A percentile compares a stretch with the other conserved stretches of the same genome.
These are phyloP conservation scores for Sergeia podlipaevii DNA, from an alignment of 208 protist species.

Conservation along the genomic window DNA sequence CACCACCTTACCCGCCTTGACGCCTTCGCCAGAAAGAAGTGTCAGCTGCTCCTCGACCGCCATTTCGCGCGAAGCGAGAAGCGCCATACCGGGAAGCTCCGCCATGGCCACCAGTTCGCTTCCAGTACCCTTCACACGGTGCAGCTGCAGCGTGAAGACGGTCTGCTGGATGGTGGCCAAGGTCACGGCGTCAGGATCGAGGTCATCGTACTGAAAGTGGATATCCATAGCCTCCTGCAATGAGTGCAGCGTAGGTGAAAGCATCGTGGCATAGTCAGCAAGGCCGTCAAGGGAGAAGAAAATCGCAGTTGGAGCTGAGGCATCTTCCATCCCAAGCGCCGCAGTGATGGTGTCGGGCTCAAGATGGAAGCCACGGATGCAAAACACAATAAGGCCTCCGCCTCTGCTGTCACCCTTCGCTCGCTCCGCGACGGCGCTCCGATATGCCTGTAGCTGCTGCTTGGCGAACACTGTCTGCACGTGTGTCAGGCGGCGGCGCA, in stretches of 20 bases:
- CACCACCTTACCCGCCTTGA: conserved; percentile 26
- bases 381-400: conserved; percentile 50
- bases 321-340: conserved; percentile 27
- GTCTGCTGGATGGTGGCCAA: conserved; percentile 46
- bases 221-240: conserved; percentile 61
- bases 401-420: background rate
- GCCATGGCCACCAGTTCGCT: conserved; percentile 69
- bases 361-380: conserved; percentile 42
- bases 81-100: conserved; percentile 50
- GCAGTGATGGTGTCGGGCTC: conserved; percentile 23
- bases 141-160: conserved; percentile 71
- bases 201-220: conserved; percentile 61
- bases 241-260: conserved; percentile 57
- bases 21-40: conserved; percentile 47
- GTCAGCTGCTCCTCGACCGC: conserved; percentile 33
- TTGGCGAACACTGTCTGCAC: conserved; percentile 87
- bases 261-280: conserved; percentile 71
- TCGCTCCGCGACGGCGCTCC: conserved; percentile 15
- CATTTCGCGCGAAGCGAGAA: conserved; percentile 52
- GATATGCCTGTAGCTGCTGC: conserved; percentile 80
- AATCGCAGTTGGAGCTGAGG: conserved; percentile 29
- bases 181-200: conserved; percentile 54
- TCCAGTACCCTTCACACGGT: conserved; percentile 21
- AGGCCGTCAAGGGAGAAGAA: conserved; percentile 79
- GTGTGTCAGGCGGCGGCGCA: conserved; percentile 64